Evolutionary conservation across 257 asterid species (phyloP), one percentile per base, ranked within the genome.

Genomic region (Parsonsia alboflavescens): DNA sequence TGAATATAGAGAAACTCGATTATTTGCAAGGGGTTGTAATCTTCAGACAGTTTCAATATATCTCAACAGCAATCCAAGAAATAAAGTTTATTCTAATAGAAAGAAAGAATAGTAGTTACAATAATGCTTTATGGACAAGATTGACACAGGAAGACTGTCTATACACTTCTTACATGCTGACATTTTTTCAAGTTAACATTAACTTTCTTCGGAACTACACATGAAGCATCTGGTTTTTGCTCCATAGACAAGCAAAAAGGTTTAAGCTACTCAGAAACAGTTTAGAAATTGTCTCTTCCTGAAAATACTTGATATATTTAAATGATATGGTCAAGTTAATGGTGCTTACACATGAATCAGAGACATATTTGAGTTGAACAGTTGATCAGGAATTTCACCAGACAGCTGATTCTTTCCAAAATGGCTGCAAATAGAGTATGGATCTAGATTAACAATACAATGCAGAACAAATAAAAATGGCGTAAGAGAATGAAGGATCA

Each of bases 291-390:
- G 7, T 16, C 71, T 7, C 39, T 22, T 56, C 9, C 39, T 42
- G n/a, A 28, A 50, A 78, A 66, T 9, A 54, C 59, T n/a, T 21
- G n/a, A 52, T 58, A 44, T 13, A 5, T 22, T 48, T 61, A 8
- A 13, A 62, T 65, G 19, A 21, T 12, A 71, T 7, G 28, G 48
- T 39, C 70, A 71, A 28, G 45, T 71, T 16, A 45, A 42, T 49
- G 68, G 65, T 71, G 79, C 99, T 92, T 86, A 95, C 99, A 95
- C 63, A 78, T 95, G 99, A 76, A 83, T 87, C 64, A 95, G 91
- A 61, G 81, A 59, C 88, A 86, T 71, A 61, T 85, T 70, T 53
- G 96, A 82, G 85, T 74, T 80, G 72, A 95, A 92, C 75, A 95
- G 85, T 76, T 75, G 72, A 46, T 93, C 1, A 66, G 99, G 97